A percentile compares a stretch with the other conserved stretches of the same genome.
Conservation (phyloP, 352 stramenopile species). For the Pythium vanterpoolii region DNA sequence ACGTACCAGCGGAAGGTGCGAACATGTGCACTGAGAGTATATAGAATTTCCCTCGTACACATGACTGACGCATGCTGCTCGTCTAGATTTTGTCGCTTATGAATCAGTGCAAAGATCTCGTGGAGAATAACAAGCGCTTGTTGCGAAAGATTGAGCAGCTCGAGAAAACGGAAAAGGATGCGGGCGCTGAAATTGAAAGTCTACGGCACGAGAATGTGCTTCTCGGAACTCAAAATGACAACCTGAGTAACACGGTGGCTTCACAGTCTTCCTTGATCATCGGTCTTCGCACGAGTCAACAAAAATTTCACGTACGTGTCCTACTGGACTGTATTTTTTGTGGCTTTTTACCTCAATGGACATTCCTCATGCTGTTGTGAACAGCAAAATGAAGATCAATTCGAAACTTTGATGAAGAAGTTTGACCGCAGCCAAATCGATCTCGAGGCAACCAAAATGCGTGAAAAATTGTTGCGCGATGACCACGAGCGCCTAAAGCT, state of each 20-base stretch:
- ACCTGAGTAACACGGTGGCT: slow-evolving; percentile 41
- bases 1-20: slow-evolving; percentile 62
- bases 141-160: slow-evolving; percentile 60
- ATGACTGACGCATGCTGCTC: background rate
- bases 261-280: slow-evolving; percentile 62
- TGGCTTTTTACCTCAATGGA: background rate
- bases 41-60: no score
- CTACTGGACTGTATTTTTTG: background rate
- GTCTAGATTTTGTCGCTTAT: slow-evolving; percentile 54
- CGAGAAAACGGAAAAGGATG: slow-evolving; percentile 46
- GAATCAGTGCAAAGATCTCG: slow-evolving; percentile 51
- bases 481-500: slow-evolving; percentile 42
- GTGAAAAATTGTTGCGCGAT: slow-evolving; percentile 53
- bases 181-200: slow-evolving; percentile 28
- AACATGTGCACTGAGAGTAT: no score
- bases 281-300: slow-evolving; percentile 48
- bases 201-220: slow-evolving; percentile 42
- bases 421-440: slow-evolving; percentile 49
- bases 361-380: background rate
- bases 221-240: slow-evolving; percentile 35
- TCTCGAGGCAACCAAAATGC: slow-evolving; percentile 39
- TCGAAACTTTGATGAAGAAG: slow-evolving; percentile 39
- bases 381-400: slow-evolving; percentile 49
- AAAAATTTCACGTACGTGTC: slow-evolving; percentile 43
- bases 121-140: slow-evolving; percentile 72